Percentiles rank a stretch among this genome's conserved stretches.
These are phyloP conservation scores for Penicillium polonicum DNA, from an alignment of 2,329 filamentous ascomycete species.

Conservation along the genomic window DNA sequence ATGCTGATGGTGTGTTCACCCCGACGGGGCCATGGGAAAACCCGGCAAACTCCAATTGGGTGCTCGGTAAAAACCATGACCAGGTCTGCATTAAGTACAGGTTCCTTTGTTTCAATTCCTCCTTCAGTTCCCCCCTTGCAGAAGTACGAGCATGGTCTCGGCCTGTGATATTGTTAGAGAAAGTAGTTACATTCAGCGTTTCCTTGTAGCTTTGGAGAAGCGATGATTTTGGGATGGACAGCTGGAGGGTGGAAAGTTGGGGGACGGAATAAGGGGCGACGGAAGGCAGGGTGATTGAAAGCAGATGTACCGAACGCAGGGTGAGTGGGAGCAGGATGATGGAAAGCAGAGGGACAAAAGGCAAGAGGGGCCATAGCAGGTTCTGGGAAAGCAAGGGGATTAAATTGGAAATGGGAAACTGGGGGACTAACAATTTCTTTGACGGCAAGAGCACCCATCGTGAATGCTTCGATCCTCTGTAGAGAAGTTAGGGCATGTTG, in stretches of 20 bases:
- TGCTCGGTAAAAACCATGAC: conserved; percentile 23
- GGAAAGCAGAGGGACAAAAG: not conserved
- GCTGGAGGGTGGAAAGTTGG: not conserved
- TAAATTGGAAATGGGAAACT: not conserved
- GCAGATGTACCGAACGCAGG: not conserved
- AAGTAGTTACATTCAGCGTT: not conserved
- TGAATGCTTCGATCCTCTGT: not conserved
- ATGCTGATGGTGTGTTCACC: not conserved
- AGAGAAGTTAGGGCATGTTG: not conserved
- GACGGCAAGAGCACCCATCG: not conserved
- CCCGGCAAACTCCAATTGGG: conserved; percentile 5
- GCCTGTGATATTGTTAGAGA: not conserved
- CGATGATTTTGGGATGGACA: not conserved
- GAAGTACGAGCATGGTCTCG: not conserved
- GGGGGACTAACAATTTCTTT: conserved; percentile 1
- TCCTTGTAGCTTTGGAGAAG: not conserved
- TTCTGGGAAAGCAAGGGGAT: not conserved
- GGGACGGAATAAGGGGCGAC: not conserved
- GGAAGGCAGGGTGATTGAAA: not conserved
- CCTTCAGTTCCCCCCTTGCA: no score
- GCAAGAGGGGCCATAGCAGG: not conserved
- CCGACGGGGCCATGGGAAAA: conserved; percentile 23
- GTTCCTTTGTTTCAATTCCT: not conserved
- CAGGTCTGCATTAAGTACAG: conserved; percentile 8
- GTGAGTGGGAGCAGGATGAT: not conserved